Base-by-base conservation (phyloP, 2,329 filamentous ascomycete genomes). In the Claviceps digitariae region DNA sequence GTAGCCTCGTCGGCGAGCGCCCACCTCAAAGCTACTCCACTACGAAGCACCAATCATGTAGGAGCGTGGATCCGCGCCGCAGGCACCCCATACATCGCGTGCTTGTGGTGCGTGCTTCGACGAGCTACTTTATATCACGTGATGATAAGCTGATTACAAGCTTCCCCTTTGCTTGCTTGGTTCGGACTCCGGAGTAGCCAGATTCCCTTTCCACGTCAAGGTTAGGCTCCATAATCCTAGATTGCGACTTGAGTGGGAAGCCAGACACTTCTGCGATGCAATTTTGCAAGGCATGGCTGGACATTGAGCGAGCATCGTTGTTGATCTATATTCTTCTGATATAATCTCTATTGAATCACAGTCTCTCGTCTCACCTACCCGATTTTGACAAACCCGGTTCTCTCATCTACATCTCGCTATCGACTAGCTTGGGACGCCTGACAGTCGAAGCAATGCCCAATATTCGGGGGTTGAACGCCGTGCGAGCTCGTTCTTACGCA, bases 401-500 rank as follows among this genome's bases (percentile, higher is more conserved):
- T 15, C 10, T 44, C 4, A 44, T 40, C 17, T 12, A 45, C 3
- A 29, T 46, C 20, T 17, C 40, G 41, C 23, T n/a, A 23, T 34
- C 50, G 40, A 50, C 23, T 17, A 48, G n/a, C 10, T 21, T 34
- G 41, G 29, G 52, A 51, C 40, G 8, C 43, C 15, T 13, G 4
- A 48, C 17, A 29, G 17, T 45, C 46, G 15, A 38, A 49, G 36
- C 53, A 31, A 59, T 59, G 58, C 55, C 55, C n/a, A 48, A 40
- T n/a, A 51, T 58, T 31, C 58, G 62, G 51, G 62, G 61, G 54
- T 84, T 94, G 69, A 90, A 83, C 69, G 81, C 84, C 34, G 69
- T 77, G 56, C 82, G 88, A 60, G 77, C 90, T 61, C 84, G 88
- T 59, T 87, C 87, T 9, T 96, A 95, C 67, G 64, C 95, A 59